A percentile compares a stretch with the other conserved stretches of the same genome.
These are phyloP conservation scores for Forsythia viridissima DNA, from an alignment of 257 asterid species.

Conservation along the genomic window DNA sequence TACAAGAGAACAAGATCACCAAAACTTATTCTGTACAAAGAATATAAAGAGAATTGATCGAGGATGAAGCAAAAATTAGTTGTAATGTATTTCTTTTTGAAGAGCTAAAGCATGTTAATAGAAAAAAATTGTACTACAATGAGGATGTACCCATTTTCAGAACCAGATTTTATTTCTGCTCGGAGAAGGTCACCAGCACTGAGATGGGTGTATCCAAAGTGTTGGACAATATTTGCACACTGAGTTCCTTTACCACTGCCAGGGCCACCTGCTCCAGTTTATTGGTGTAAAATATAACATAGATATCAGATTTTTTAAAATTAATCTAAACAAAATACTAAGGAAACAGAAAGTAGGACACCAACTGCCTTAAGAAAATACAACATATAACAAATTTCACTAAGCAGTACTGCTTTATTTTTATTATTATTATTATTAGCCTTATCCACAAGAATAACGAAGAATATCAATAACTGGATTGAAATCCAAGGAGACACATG, in stretches of 20 bases:
- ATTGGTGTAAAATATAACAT: slow-evolving; percentile 13
- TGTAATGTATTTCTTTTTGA: background rate
- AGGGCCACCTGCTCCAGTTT: slow-evolving; percentile 76
- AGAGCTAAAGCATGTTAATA: slow-evolving; percentile 1
- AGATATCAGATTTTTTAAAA: background rate
- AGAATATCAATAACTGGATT: background rate
- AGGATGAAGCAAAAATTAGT: slow-evolving; percentile 18
- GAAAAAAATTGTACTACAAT: background rate
- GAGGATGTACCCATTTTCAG: slow-evolving; percentile 37
- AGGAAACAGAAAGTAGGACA: background rate
- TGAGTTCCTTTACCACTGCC: slow-evolving; percentile 99
- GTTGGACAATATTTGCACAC: slow-evolving; percentile 71
- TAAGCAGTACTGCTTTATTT: background rate
- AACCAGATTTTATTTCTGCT: slow-evolving; percentile 65
- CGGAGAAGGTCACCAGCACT: slow-evolving; percentile 98
- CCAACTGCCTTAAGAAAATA: background rate
- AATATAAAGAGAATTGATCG: slow-evolving; percentile 8
- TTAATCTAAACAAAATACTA: too few relatives aligned
- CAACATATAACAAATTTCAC: background rate
- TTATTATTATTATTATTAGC: background rate
- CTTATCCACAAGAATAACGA: background rate
- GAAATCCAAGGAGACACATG: background rate
- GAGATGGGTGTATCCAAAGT: slow-evolving; percentile 87
- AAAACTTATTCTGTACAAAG: background rate
- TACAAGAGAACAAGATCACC: background rate